Evolutionary conservation across 352 stramenopile species (phyloP), one percentile per base, ranked within the genome.

Genomic region (Hyaloperonospora arabidopsidis): DNA sequence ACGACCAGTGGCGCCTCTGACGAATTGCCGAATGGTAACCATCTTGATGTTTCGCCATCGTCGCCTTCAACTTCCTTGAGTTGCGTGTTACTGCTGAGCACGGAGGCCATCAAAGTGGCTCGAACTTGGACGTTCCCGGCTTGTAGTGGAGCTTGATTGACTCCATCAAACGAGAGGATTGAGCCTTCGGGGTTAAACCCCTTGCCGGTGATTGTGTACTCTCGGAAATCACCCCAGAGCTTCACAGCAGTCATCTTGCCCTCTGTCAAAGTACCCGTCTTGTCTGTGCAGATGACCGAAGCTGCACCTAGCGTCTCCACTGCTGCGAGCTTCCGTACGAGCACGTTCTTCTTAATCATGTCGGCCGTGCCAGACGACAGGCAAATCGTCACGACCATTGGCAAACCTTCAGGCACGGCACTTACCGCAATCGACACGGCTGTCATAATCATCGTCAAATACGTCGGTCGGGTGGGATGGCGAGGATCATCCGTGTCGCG

Each of bases 261-360:
- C 38, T 89, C 79, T 0, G 94, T 98, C 12, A 98, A 65, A 11
- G 94, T 98, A 10, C 94, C 94, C 0, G 94, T 98, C 74, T 98
- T 98, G 68, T 98, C 94, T 0, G 79, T 89, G 45, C 79, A 98
- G 46, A 96, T 93, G 0, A 98, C 89, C 5, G 88, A 96, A 2
- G 90, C 93, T 4, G 93, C 87, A 14, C 84, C 88, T 48, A 97
- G 86, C 25, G 76, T 88, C 58, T 89, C 72, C 13, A 89, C 74
- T 5, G 90, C 77, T 3, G 84, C 76, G 22, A 96, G 72, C 57
- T 96, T 93, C 43, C 88, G 84, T 2, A 96, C 80, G 0, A 93
- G 73, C 35, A 89, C 83, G 55, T 89, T 73, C 59, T 86, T 81
- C 46, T 73, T 72, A 25, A 85, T 68, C 84, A 93, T 93, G 19